Evolutionary conservation across 306 rosid genomes (phyloP), one percentile per base, ranked within the genome.

Genomic region (Castanea sativa): DNA sequence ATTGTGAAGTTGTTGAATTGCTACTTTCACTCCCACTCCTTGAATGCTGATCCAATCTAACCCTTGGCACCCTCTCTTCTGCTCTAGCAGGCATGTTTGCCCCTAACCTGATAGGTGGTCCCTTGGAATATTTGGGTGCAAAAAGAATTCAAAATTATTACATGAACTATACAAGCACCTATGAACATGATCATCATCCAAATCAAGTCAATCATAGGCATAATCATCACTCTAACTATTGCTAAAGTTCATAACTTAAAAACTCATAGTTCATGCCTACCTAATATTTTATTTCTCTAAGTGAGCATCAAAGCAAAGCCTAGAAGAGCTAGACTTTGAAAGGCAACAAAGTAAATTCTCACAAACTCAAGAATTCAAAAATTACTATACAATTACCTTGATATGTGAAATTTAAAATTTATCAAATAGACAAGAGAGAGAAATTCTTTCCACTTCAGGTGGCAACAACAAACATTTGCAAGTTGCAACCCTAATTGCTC

Each of bases 81-180:
- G 89, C 91, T 85, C 85, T 88, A 49, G 87, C 89, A 30, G 91
- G 91, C 74, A 82, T 85, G 80, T 83, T 85, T 69, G 81, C 77
- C 73, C 91, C 91, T 65, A 88, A 71, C 41, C 89, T 82, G 75
- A 85, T 85, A 16, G 83, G 73, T 68, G 89, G 91, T 81, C 78
- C 91, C 84, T 87, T 88, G 82, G 45, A 30, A 81, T 75, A 55
- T 81, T 76, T 71, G 27, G 8, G 9, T n/a, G 27, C 21, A 11
- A 5, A 74, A 29, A 35, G 25, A 11, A 55, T 5, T 27, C 20
- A 32, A 33, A 32, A 18, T 45, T 45, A 41, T 30, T 25, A 14
- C 33, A 16, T 67, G 73, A 69, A 49, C n/a, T 20, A 49, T 23
- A 49, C 19, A 71, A 59, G 16, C 72, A 49, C 59, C 73, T 43